These are phyloP conservation scores for Extremus antarcticus DNA, from an alignment of 495 filamentous ascomycete genomes.

Conservation along the genomic window DNA sequence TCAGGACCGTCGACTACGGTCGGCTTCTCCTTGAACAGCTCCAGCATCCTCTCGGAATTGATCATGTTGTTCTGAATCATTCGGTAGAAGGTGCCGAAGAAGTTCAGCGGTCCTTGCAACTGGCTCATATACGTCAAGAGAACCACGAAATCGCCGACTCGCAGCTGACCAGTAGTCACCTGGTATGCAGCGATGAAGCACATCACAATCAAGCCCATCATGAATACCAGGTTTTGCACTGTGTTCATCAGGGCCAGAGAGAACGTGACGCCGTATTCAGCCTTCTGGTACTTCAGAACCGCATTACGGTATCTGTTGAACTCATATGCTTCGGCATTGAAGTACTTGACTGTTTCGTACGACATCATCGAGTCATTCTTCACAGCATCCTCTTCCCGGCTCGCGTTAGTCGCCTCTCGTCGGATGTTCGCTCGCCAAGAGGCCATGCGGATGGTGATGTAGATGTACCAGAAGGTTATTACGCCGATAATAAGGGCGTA, in stretches of 20 bases:
- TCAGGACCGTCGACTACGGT: slow-evolving; percentile 65
- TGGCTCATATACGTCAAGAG: slow-evolving; percentile 87
- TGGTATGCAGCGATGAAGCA: slow-evolving; percentile 85
- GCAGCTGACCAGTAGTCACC: slow-evolving; percentile 58
- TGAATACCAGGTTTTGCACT: slow-evolving; percentile 86
- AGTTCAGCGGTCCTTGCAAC: slow-evolving; percentile 85
- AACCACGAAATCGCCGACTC: slow-evolving; percentile 68
- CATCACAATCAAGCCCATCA: slow-evolving; percentile 70
- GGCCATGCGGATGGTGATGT: slow-evolving; percentile 90
- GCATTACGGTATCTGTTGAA: slow-evolving; percentile 75
- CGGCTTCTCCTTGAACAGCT: slow-evolving; percentile 88
- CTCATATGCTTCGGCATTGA: slow-evolving; percentile 92
- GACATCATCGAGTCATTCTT: slow-evolving; percentile 98
- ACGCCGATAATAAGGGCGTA: slow-evolving; percentile 86
- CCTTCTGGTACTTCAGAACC: slow-evolving; percentile 68
- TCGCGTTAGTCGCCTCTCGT: slow-evolving; percentile 85
- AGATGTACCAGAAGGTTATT: slow-evolving; percentile 92
- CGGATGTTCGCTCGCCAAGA: slow-evolving; percentile 84
- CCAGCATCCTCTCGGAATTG: slow-evolving; percentile 86
- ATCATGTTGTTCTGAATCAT: slow-evolving; percentile 95
- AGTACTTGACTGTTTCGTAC: slow-evolving; percentile 98
- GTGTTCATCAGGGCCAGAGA: slow-evolving; percentile 91
- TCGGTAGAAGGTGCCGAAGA: slow-evolving; percentile 95
- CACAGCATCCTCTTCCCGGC: slow-evolving; percentile 88
- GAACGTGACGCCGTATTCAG: slow-evolving; percentile 78